phyloP scores from a whole-genome alignment of 495 filamentous ascomycete genomes.

The Glutinoglossum americanum region DNA sequence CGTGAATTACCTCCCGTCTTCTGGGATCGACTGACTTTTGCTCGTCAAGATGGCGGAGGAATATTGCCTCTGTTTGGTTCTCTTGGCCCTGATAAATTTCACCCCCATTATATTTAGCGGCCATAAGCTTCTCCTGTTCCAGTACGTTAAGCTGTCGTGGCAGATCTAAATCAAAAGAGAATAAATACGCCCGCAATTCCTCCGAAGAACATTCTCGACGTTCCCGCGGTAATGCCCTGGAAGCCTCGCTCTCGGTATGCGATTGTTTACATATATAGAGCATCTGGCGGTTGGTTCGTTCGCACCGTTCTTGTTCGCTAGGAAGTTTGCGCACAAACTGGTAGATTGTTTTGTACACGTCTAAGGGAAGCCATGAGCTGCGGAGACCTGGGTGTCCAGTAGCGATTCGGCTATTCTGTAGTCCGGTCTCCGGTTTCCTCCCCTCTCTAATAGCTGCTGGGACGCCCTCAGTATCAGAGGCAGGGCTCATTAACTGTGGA shows the following conservation, averaged over 20 bases:
- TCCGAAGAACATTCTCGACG: not conserved
- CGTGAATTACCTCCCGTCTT: not conserved
- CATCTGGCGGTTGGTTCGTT: not conserved
- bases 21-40: not conserved
- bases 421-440: not conserved
- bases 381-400: not conserved
- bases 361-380: not conserved
- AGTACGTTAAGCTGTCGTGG: not conserved
- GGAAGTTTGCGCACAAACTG: not conserved
- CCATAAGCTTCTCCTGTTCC: not conserved
- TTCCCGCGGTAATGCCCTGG: not conserved
- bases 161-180: not conserved
- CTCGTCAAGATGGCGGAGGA: not conserved
- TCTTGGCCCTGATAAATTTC: not conserved
- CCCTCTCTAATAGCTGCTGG: not conserved
- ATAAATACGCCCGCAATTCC: not conserved
- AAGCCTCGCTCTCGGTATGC: not conserved
- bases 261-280: not conserved
- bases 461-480: too few species aligned
- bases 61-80: not conserved
- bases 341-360: not conserved
- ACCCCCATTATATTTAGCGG: not conserved
- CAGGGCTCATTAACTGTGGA: too few species aligned
- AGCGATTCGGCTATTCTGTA: not conserved
- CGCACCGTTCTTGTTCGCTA: not conserved